Conservation (phyloP, 2,329 filamentous ascomycete species). For the Clonostachys rhizophaga region DNA sequence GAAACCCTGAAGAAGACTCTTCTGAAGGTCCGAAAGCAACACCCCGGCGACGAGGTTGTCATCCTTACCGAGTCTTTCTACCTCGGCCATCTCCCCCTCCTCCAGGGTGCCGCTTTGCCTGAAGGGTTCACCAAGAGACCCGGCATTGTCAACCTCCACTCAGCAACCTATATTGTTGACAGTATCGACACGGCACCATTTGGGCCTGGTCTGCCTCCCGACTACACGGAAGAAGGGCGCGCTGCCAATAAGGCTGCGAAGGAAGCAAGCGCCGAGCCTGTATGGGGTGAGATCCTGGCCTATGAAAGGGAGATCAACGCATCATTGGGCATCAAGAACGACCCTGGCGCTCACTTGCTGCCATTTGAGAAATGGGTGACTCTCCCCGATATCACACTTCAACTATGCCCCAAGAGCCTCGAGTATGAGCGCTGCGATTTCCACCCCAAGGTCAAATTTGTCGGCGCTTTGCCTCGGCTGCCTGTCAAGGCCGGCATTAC, state of each 20-base stretch:
- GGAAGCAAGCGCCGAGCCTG: conserved; percentile 13
- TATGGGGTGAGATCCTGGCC: conserved; percentile 11
- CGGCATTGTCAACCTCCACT: conserved; percentile 30
- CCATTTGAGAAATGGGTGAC: conserved; percentile 17
- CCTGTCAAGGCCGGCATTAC: conserved; percentile 14
- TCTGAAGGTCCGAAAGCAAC: conserved; percentile 18
- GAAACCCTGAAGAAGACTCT: conserved; percentile 22
- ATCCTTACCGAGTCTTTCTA: conserved; percentile 34
- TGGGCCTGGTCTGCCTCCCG: conserved; percentile 28
- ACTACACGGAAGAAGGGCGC: conserved; percentile 25
- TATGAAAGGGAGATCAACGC: conserved; percentile 15
- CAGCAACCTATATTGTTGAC: conserved; percentile 24
- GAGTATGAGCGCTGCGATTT: conserved; percentile 31
- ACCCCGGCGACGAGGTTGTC: conserved; percentile 30
- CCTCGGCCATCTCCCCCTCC: conserved; percentile 28
- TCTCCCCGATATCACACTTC: conserved; percentile 23
- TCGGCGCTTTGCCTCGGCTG: conserved; percentile 32
- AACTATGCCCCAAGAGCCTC: conserved; percentile 29
- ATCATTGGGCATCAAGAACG: conserved; percentile 17
- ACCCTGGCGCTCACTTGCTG: conserved; percentile 5
- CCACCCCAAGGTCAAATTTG: conserved; percentile 31
- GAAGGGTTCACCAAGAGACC: conserved; percentile 25
- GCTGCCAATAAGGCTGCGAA: conserved; percentile 21
- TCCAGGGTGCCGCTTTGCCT: conserved; percentile 27
- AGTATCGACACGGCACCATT: conserved; percentile 33